These are phyloP conservation scores for Phytophthora vignae DNA, from an alignment of 352 stramenopile genomes.

Conservation along the genomic window DNA sequence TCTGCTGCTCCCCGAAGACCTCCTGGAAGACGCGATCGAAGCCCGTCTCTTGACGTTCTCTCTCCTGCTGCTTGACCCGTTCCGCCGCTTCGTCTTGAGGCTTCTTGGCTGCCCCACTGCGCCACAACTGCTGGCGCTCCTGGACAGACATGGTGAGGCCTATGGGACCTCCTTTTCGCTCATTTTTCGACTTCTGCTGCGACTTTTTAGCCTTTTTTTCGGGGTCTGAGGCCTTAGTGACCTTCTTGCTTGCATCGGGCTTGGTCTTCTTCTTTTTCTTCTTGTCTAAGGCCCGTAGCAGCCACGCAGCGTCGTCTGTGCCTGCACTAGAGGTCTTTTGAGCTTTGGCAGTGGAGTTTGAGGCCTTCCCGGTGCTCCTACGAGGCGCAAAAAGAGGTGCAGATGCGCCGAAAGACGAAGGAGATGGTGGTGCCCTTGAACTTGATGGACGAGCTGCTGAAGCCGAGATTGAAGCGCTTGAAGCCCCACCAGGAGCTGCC, in stretches of 20 bases:
- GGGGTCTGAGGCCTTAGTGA: background rate
- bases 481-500: background rate
- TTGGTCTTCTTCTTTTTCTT: constrained; percentile 45
- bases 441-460: background rate
- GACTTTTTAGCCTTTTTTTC: constrained; percentile 20
- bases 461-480: constrained; percentile 11
- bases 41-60: constrained; percentile 45
- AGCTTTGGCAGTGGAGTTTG: constrained; percentile 12
- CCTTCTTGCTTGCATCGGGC: constrained; percentile 3
- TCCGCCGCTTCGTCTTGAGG: constrained; percentile 20
- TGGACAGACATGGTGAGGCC: constrained; percentile 28
- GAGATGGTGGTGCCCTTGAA: background rate
- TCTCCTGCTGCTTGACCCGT: constrained; percentile 35
- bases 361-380: constrained; percentile 26
- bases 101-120: constrained; percentile 29
- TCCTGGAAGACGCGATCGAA: constrained; percentile 68
- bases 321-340: constrained; percentile 1
- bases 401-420: constrained; percentile 1
- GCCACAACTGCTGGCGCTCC: constrained; percentile 43
- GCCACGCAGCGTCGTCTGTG: constrained; percentile 42
- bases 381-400: constrained; percentile 22
- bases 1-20: constrained; percentile 43
- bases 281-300: constrained; percentile 49
- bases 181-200: constrained; percentile 22
- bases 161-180: constrained; percentile 16